Evolutionary conservation across 2,329 filamentous ascomycete genomes (phyloP), one percentile per base, ranked within the genome.

Genomic region (Penicillium sp.): DNA sequence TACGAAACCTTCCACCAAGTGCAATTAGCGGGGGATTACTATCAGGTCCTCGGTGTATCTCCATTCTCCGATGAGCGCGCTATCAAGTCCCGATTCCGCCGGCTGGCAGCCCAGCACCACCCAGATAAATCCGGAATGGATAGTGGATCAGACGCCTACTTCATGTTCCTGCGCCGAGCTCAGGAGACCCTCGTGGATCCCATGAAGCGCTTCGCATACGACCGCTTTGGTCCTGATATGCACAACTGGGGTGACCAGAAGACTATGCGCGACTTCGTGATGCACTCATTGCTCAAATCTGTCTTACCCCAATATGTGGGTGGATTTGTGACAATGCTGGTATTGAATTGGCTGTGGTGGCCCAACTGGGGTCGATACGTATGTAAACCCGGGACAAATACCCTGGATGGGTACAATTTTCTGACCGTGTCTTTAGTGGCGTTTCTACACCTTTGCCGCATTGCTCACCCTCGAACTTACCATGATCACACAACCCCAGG

Each of bases 1-100:
- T 95, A 93, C 78, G 93, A 98, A 78, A 89, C 91, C 68, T 90
- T 96, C 81, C 87, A 90, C 78, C 87, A 91, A 61, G 82, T 96
- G 27, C 88, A 86, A 61, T 79, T 82, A 45, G 79, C 82, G 1
- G 87, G 89, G 19, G 87, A 91, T 74, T 96, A 90, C 78, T 98
- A 97, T 78, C 80, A 84, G 47, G 84, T 89, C 61, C 84, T 99
- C 0, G 86, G 86, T 35, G 84, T 97, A 0, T 80, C 87, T 13
- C 81, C 88, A 37, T 74, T 83, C 55, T 89, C 90, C 11, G 82
- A 84, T 52, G 91, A 96, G 52, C 85, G 85, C 66, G 87, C 88
- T 13, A 84, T 99, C 71, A 95, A 96, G 76, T 89, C 88, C 22
- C 87, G 87, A 53, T 97, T 97, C 79, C 86, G 95, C 59, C 87